Evolutionary conservation across 2,329 filamentous ascomycete genomes (phyloP).

Genomic region (Endocalyx cinctus): DNA sequence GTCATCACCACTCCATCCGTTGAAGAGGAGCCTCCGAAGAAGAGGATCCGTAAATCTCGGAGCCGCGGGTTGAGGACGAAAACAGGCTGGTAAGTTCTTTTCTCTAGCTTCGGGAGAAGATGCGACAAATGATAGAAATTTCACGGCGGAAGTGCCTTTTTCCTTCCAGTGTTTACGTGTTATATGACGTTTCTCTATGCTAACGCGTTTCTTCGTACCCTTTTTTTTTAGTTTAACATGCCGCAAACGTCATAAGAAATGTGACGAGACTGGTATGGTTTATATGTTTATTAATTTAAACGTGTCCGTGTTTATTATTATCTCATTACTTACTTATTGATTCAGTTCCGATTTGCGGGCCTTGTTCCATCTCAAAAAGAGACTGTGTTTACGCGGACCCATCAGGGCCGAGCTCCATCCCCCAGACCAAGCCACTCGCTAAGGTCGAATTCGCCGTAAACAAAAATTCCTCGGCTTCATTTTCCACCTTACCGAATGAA

Average conservation of each 20-base stretch:
- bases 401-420: slow-evolving; percentile 2
- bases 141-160: too few species aligned
- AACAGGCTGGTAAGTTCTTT: slow-evolving; percentile 12
- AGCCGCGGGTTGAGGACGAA: slow-evolving; percentile 16
- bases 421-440: slow-evolving; percentile 2
- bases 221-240: slow-evolving; percentile 9
- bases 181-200: too few species aligned
- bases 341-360: slow-evolving; percentile 13
- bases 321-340: not conserved
- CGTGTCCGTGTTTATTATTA: too few species aligned
- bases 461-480: not conserved
- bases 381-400: slow-evolving; percentile 14
- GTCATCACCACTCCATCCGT: too few species aligned
- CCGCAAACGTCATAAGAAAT: slow-evolving; percentile 16
- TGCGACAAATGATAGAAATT: too few species aligned
- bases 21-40: slow-evolving; percentile 6
- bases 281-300: not conserved
- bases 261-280: slow-evolving; percentile 14
- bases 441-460: not conserved
- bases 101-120: not conserved
- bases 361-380: slow-evolving; percentile 14
- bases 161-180: not conserved
- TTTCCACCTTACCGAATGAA: not conserved
- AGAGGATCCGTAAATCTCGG: slow-evolving; percentile 16
- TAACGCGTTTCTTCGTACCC: too few species aligned